Percentiles rank a stretch among this genome's conserved stretches.
phyloP scores from a whole-genome alignment of 2,329 filamentous ascomycete genomes.

The Ilyonectria robusta region DNA sequence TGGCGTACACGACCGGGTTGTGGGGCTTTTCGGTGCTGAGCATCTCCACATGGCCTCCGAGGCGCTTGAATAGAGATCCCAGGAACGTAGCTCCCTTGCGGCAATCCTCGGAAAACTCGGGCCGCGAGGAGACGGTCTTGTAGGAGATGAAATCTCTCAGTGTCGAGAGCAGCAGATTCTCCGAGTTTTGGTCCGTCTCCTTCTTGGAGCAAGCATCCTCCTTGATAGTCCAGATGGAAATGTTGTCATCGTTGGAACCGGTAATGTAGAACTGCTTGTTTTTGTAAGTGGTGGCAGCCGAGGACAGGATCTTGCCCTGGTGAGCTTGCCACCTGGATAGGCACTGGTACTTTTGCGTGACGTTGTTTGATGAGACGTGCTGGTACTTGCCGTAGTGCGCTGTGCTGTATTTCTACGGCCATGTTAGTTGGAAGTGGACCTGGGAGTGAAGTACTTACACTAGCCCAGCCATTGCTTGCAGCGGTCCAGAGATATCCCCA shows the following conservation, averaged over 20 bases:
- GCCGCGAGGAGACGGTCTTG: constrained; percentile 90
- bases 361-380: constrained; percentile 62
- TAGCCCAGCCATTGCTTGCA: constrained; percentile 88
- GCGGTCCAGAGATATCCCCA: constrained; percentile 90
- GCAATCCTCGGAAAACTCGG: constrained; percentile 91
- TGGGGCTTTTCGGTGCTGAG: constrained; percentile 84
- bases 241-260: constrained; percentile 90
- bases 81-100: constrained; percentile 92
- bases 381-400: constrained; percentile 73
- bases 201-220: constrained; percentile 53
- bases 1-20: constrained; percentile 94
- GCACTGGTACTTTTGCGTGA: constrained; percentile 87
- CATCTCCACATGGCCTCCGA: constrained; percentile 91
- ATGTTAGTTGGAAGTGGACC: constrained; percentile 10
- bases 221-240: constrained; percentile 88
- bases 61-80: constrained; percentile 89
- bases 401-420: constrained; percentile 73
- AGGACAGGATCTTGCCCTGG: constrained; percentile 88
- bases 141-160: constrained; percentile 90
- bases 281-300: constrained; percentile 79
- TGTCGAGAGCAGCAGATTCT: constrained; percentile 76
- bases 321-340: constrained; percentile 87
- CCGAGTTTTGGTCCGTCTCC: constrained; percentile 54
- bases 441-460: constrained; percentile 68
- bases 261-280: constrained; percentile 90